These are phyloP conservation scores for apple (Malus domestica) DNA, from an alignment of 306 rosid genomes.

Conservation along the genomic window ASM211411v1 NC_041790.1:15896001-15896500, in stretches of 20 bases:
- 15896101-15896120: not conserved
- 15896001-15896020: not conserved
- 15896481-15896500: not conserved
- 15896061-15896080: not conserved
- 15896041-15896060: not conserved
- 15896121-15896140: slow-evolving; percentile 15
- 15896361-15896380: slow-evolving; percentile 94
- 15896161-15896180: slow-evolving; percentile 98
- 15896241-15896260: slow-evolving; percentile 23
- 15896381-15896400: slow-evolving; percentile 76
- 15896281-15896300: slow-evolving; percentile 81
- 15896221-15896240: slow-evolving; percentile 60
- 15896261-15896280: slow-evolving; percentile 92
- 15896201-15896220: slow-evolving; percentile 98
- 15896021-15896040: not conserved
- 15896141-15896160: slow-evolving; percentile 86
- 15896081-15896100: not conserved
- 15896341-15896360: slow-evolving; percentile 88
- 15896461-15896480: not conserved
- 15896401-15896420: not conserved
- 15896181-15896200: slow-evolving; percentile 97
- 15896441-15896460: not conserved
- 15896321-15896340: slow-evolving; percentile 97
- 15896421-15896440: not conserved
- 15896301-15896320: slow-evolving; percentile 95